Percentiles rank a stretch among this genome's conserved stretches.
These are phyloP conservation scores for Pleurozium schreberi DNA, from an alignment of 225 moss, liverwort and hornwort genomes.

Conservation along the genomic window DNA sequence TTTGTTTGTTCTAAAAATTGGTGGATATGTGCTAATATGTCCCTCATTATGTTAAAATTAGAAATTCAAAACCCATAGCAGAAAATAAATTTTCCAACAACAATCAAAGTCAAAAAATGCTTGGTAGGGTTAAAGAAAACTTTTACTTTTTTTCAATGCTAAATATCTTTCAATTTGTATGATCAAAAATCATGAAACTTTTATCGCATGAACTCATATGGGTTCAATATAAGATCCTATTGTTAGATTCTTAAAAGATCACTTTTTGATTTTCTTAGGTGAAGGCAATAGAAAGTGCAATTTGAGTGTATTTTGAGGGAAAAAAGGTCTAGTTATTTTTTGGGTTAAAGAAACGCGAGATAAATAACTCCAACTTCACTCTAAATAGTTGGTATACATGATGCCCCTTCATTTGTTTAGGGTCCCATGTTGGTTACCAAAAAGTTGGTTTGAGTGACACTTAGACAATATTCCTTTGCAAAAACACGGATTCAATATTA, in stretches of 20 bases:
- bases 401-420: no score
- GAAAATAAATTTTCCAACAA: rapidly evolving
- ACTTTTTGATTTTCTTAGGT: rapidly evolving
- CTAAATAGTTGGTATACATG: background rate
- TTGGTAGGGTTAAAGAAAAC: background rate
- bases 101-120: background rate
- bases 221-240: background rate
- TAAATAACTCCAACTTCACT: background rate
- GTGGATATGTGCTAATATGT: background rate
- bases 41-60: no score
- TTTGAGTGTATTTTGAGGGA: background rate
- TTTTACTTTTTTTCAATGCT: background rate
- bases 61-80: background rate
- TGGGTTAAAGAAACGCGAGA: no score
- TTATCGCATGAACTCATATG: background rate
- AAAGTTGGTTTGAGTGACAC: rapidly evolving
- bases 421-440: background rate
- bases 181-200: rapidly evolving
- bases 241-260: rapidly evolving
- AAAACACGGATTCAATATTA: background rate
- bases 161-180: background rate
- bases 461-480: background rate
- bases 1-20: background rate
- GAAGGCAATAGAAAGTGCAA: background rate
- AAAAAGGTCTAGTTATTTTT: background rate